These are phyloP conservation scores for Xerocomus nothofagi DNA, from an alignment of 1,284 basidiomycete species.

Conservation along the genomic window DNA sequence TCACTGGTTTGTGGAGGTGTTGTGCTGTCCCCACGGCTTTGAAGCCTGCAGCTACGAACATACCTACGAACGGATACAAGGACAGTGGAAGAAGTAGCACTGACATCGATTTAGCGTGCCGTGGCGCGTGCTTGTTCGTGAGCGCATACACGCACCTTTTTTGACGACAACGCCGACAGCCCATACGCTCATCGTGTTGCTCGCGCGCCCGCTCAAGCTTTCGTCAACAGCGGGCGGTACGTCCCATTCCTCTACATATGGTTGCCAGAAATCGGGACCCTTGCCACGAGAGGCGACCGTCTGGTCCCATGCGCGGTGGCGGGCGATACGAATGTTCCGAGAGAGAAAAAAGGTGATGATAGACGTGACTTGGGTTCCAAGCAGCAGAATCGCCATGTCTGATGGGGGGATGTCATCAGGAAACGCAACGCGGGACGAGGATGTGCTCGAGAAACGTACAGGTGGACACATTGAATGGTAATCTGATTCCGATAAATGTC, in stretches of 20 bases:
- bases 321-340: slow-evolving; percentile 74
- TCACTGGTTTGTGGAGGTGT: slow-evolving; percentile 67
- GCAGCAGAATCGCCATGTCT: slow-evolving; percentile 76
- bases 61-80: slow-evolving; percentile 70
- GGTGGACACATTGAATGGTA: slow-evolving; percentile 67
- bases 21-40: slow-evolving; percentile 69
- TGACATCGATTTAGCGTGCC: slow-evolving; percentile 28
- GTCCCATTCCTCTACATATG: slow-evolving; percentile 88
- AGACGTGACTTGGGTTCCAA: slow-evolving; percentile 69
- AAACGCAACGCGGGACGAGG: not conserved
- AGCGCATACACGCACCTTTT: slow-evolving; percentile 40
- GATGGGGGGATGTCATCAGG: slow-evolving; percentile 1
- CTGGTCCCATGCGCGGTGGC: slow-evolving; percentile 76
- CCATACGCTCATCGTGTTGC: slow-evolving; percentile 47
- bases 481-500: slow-evolving; percentile 58
- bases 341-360: slow-evolving; percentile 80
- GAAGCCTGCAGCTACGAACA: slow-evolving; percentile 63
- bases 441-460: slow-evolving; percentile 56
- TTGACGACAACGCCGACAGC: slow-evolving; percentile 52
- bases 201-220: slow-evolving; percentile 33
- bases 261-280: slow-evolving; percentile 78
- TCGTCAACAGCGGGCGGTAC: slow-evolving; percentile 54
- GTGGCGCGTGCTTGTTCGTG: not conserved
- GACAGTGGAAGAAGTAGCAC: slow-evolving; percentile 70
- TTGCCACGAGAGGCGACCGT: slow-evolving; percentile 81